phyloP scores from a whole-genome alignment of 1,284 basidiomycete species.

The Leccinum subfulvum region DNA sequence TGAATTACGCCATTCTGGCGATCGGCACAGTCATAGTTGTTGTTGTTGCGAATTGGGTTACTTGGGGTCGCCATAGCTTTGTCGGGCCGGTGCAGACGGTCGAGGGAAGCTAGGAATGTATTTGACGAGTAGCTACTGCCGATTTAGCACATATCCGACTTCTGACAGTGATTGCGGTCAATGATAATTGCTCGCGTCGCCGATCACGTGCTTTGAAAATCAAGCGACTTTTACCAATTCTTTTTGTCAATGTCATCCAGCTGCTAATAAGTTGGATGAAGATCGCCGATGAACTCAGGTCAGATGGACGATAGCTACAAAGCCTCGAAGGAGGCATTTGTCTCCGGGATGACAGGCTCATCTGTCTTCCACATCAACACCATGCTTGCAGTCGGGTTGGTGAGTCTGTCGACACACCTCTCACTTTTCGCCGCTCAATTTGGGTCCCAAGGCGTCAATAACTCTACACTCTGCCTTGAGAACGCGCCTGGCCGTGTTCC shows the following conservation, averaged over 20 bases:
- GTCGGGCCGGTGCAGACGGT: constrained; percentile 34
- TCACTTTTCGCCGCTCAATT: constrained; percentile 13
- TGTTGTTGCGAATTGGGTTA: constrained; percentile 26
- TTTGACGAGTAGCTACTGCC: neutral
- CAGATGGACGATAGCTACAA: constrained; percentile 58
- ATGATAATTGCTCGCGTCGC: neutral
- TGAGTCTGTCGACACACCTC: constrained; percentile 40
- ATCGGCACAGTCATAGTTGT: constrained; percentile 46
- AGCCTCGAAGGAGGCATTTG: constrained; percentile 82
- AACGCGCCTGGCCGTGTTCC: constrained; percentile 44
- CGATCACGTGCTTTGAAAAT: neutral
- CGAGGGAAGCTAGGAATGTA: neutral
- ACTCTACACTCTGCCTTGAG: constrained; percentile 61
- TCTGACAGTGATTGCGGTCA: no score
- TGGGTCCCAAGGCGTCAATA: constrained; percentile 60
- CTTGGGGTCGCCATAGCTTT: constrained; percentile 37
- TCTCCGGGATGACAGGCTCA: constrained; percentile 78
- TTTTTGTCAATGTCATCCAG: neutral
- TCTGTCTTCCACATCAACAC: constrained; percentile 74
- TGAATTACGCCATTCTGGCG: constrained; percentile 63
- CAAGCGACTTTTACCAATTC: no score
- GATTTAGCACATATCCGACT: no score
- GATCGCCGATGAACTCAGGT: neutral
- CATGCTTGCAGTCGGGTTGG: constrained; percentile 71
- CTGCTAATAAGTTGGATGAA: neutral